These are phyloP conservation scores for Yamadazyma pseudoaaseri DNA, from an alignment of 1,139 yeast genomes.

Conservation along the genomic window DNA sequence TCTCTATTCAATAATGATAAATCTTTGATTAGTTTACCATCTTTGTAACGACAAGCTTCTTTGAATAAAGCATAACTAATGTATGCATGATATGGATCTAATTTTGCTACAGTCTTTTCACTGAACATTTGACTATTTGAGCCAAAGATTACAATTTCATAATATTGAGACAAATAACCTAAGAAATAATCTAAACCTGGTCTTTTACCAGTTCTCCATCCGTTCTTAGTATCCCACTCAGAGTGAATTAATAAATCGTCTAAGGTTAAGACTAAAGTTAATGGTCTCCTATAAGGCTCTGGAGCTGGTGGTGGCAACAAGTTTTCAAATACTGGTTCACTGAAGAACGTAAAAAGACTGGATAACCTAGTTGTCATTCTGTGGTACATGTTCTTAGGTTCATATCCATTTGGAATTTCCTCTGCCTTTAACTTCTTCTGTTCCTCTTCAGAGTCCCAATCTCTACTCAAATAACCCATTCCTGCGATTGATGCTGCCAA, in stretches of 20 bases:
- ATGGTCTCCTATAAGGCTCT: slow-evolving; percentile 89
- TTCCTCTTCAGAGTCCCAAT: slow-evolving; percentile 83
- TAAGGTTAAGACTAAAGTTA: slow-evolving; percentile 82
- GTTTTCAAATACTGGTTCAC: slow-evolving; percentile 92
- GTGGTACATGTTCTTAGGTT: slow-evolving; percentile 61
- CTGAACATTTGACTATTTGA: slow-evolving; percentile 84
- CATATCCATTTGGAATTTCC: slow-evolving; percentile 64
- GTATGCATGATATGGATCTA: slow-evolving; percentile 91
- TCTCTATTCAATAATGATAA: slow-evolving; percentile 89
- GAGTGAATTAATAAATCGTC: slow-evolving; percentile 91
- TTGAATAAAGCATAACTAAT: slow-evolving; percentile 84
- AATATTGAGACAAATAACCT: slow-evolving; percentile 91
- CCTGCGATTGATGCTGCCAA: slow-evolving; percentile 65
- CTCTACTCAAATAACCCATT: slow-evolving; percentile 73
- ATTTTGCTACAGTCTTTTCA: slow-evolving; percentile 78
- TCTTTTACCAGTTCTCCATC: slow-evolving; percentile 99
- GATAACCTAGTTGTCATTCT: slow-evolving; percentile 72
- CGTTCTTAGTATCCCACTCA: slow-evolving; percentile 87
- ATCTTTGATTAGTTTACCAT: slow-evolving; percentile 86
- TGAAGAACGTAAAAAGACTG: slow-evolving; percentile 78
- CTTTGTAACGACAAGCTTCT: slow-evolving; percentile 88
- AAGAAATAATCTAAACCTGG: slow-evolving; percentile 97
- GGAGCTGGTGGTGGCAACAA: slow-evolving; percentile 86
- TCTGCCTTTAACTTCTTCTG: slow-evolving; percentile 49
- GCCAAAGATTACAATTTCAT: slow-evolving; percentile 89